A percentile compares a stretch with the other conserved stretches of the same genome.
Conservation (phyloP, 345 rosid species). For the Dipteronia sinensis region DNA sequence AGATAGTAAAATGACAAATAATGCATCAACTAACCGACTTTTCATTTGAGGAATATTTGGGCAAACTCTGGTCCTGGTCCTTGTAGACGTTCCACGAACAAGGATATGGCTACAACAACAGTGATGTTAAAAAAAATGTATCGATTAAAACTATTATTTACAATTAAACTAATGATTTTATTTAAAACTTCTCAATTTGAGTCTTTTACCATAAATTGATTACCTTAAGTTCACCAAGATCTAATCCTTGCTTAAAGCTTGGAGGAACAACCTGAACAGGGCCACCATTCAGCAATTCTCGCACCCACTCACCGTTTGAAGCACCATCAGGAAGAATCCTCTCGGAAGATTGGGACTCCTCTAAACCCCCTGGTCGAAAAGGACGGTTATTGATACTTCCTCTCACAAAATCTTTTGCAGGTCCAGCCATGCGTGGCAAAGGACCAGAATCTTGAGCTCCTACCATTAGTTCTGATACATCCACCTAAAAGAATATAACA, state of each 20-base stretch:
- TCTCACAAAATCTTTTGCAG: slow-evolving; percentile 75
- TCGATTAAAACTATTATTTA: slow-evolving; percentile 6
- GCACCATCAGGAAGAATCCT: slow-evolving; percentile 78
- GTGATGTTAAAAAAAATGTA: slow-evolving; percentile 11
- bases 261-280: slow-evolving; percentile 75
- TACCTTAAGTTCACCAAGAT: slow-evolving; percentile 88
- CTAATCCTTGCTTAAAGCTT: slow-evolving; percentile 74
- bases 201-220: slow-evolving; percentile 19
- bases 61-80: slow-evolving; percentile 64
- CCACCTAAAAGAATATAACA: slow-evolving; percentile 69
- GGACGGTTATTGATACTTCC: slow-evolving; percentile 94
- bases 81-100: slow-evolving; percentile 67
- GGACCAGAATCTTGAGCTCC: slow-evolving; percentile 70
- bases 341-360: slow-evolving; percentile 58
- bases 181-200: neutral
- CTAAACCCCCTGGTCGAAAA: slow-evolving; percentile 94
- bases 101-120: slow-evolving; percentile 61
- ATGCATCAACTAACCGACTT: slow-evolving; percentile 60
- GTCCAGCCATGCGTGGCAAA: slow-evolving; percentile 60
- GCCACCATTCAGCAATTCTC: slow-evolving; percentile 71
- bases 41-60: slow-evolving; percentile 41
- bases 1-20: slow-evolving; percentile 1
- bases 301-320: slow-evolving; percentile 77
- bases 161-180: neutral
- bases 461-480: slow-evolving; percentile 65